Evolutionary conservation across 768 basidiomycete genomes (phyloP).

Genomic region (Basidioascus undulatus): DNA sequence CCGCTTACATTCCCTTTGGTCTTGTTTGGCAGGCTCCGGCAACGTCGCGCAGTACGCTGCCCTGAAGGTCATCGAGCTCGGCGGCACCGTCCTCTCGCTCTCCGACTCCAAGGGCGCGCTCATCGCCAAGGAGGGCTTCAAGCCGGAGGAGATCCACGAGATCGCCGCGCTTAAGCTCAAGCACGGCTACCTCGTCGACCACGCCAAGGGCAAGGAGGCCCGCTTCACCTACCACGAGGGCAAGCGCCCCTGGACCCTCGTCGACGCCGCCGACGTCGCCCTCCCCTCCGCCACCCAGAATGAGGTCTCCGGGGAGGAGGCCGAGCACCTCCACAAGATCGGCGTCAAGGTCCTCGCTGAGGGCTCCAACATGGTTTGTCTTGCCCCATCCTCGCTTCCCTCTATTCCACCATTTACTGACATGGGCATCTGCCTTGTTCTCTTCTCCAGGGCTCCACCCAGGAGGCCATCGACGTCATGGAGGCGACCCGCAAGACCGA

Average conservation of each 20-base stretch:
- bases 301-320: conserved; percentile 43
- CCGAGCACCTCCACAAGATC: conserved; percentile 40
- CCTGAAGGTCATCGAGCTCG: conserved; percentile 51
- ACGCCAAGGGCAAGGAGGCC: conserved; percentile 8
- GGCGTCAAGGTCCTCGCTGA: conserved; percentile 48
- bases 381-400: background rate
- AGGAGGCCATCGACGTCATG: conserved; percentile 47
- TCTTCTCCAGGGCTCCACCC: conserved; percentile 31
- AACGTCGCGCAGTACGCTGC: conserved; percentile 56
- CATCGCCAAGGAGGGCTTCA: conserved; percentile 32
- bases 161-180: conserved; percentile 32
- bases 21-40: conserved; percentile 42
- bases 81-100: conserved; percentile 41
- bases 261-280: conserved; percentile 37
- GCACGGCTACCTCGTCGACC: conserved; percentile 16
- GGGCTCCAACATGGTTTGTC: conserved; percentile 40
- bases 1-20: too few relatives aligned
- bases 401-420: too few relatives aligned
- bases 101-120: conserved; percentile 52
- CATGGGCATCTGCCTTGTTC: background rate
- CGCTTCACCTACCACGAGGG: conserved; percentile 21
- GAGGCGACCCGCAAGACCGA: conserved; percentile 32
- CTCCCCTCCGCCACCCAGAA: conserved; percentile 51
- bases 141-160: conserved; percentile 29
- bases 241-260: conserved; percentile 41